phyloP scores from a whole-genome alignment of 352 stramenopile genomes.

The Paralagenidium karlingii region DNA sequence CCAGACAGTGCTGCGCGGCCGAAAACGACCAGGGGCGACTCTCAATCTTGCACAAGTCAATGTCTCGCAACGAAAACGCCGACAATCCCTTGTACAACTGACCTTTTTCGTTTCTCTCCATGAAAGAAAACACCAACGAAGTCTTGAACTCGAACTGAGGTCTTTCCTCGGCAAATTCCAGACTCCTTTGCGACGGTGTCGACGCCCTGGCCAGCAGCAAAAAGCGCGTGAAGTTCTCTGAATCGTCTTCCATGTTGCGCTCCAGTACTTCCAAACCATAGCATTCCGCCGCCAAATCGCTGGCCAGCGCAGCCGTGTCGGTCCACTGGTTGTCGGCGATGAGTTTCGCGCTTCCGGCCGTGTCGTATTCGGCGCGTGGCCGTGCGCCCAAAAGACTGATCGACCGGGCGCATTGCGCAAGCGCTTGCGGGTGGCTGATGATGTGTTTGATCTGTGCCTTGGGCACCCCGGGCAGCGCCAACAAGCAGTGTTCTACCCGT shows the following conservation, averaged over 20 bases:
- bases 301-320: constrained; percentile 88
- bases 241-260: constrained; percentile 79
- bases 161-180: constrained; percentile 4
- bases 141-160: constrained; percentile 37
- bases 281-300: constrained; percentile 88
- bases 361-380: constrained; percentile 91
- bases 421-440: constrained; percentile 93
- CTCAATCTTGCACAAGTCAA: constrained; percentile 67
- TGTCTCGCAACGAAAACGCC: constrained; percentile 41
- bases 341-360: constrained; percentile 95
- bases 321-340: constrained; percentile 82
- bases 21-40: constrained; percentile 46
- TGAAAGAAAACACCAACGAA: constrained; percentile 63
- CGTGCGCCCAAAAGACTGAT: constrained; percentile 76
- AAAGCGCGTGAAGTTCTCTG: constrained; percentile 94
- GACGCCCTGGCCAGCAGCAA: constrained; percentile 66
- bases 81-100: constrained; percentile 49
- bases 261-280: constrained; percentile 89
- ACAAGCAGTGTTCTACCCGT: constrained; percentile 87
- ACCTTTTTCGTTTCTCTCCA: constrained; percentile 37
- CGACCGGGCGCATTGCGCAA: constrained; percentile 95
- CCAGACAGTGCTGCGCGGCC: constrained; percentile 34
- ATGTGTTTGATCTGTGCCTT: constrained; percentile 90
- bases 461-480: constrained; percentile 81
- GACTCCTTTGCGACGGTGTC: constrained; percentile 53